Evolutionary conservation across 2,329 filamentous ascomycete genomes (phyloP).

Genomic region (Gaeumannomyces sp.): DNA sequence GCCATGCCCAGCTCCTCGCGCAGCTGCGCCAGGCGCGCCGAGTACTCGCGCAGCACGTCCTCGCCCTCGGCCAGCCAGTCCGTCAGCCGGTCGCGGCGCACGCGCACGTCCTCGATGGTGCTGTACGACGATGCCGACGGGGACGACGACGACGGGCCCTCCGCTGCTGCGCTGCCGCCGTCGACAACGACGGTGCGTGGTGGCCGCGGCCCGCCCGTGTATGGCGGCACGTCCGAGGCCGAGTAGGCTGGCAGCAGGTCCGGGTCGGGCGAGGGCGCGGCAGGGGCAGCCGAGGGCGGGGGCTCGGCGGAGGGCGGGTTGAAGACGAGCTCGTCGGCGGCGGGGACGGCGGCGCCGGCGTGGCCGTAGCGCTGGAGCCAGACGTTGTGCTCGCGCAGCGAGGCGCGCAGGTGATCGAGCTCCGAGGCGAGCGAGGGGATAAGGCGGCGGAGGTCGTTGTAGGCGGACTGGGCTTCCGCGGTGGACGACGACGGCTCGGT

Average conservation of each 20-base stretch:
- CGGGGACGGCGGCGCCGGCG: constrained; percentile 9
- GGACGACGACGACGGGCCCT: too few relatives aligned
- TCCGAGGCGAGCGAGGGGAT: constrained; percentile 22
- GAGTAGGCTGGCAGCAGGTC: constrained; percentile 21
- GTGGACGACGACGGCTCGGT: background rate
- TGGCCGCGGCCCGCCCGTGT: constrained; percentile 18
- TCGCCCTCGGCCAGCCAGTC: constrained; percentile 24
- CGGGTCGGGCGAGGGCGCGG: constrained; percentile 11
- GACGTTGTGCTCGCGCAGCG: constrained; percentile 25
- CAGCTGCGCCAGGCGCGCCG: constrained; percentile 23
- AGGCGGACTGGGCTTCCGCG: constrained; percentile 16
- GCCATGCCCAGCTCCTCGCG: constrained; percentile 20
- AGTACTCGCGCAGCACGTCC: constrained; percentile 25
- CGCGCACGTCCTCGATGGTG: constrained; percentile 19
- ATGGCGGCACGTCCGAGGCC: constrained; percentile 22
- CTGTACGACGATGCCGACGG: constrained; percentile 7
- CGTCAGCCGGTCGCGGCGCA: constrained; percentile 22
- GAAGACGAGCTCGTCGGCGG: constrained; percentile 4
- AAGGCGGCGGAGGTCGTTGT: constrained; percentile 22
- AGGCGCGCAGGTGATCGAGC: constrained; percentile 23
- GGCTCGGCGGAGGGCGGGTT: background rate
- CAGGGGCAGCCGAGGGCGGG: constrained; percentile 3
- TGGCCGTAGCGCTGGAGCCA: constrained; percentile 24
- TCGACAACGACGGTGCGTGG: background rate
- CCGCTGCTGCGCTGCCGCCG: constrained; percentile 6